phyloP scores from a whole-genome alignment of 1,284 basidiomycete genomes.

The Cutaneotrichosporon sp. region DNA sequence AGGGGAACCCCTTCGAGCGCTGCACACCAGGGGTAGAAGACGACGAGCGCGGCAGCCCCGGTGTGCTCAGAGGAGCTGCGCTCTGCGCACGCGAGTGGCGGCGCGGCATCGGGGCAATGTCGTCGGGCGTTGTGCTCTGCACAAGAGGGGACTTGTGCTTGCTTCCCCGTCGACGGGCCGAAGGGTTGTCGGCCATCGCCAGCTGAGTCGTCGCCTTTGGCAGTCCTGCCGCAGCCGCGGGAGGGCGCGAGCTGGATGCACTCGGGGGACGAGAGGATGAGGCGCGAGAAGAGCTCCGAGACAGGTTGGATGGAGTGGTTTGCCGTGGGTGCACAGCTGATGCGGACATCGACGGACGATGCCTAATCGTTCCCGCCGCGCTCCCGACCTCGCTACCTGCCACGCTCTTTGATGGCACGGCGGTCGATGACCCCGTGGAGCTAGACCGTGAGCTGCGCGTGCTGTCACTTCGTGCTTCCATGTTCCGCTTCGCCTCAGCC shows the following conservation, averaged over 20 bases:
- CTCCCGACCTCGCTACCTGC: no score
- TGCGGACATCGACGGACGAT: background rate
- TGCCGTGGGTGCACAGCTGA: no score
- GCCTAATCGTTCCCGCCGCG: background rate
- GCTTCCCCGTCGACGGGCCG: background rate
- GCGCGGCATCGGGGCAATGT: constrained; percentile 15
- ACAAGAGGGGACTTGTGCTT: constrained; percentile 3
- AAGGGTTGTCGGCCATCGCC: background rate
- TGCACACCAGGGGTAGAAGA: background rate
- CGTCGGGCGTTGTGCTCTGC: constrained; percentile 18
- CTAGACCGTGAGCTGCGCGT: no score
- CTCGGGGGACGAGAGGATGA: background rate
- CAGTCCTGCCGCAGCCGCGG: no score
- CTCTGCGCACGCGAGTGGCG: constrained; percentile 37
- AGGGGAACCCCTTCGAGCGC: constrained; percentile 30
- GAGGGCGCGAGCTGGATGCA: no score
- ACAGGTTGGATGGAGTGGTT: no score
- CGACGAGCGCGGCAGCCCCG: background rate
- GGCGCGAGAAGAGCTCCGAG: no score
- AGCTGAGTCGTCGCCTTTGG: constrained; percentile 1
- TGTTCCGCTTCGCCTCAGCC: constrained; percentile 1
- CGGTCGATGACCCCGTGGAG: no score
- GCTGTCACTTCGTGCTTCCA: background rate
- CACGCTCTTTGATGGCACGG: no score
- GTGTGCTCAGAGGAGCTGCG: constrained; percentile 10